A percentile compares a stretch with the other conserved stretches of the same genome.
phyloP scores from a whole-genome alignment of 1,284 basidiomycete genomes.

The Tilletia horrida region DNA sequence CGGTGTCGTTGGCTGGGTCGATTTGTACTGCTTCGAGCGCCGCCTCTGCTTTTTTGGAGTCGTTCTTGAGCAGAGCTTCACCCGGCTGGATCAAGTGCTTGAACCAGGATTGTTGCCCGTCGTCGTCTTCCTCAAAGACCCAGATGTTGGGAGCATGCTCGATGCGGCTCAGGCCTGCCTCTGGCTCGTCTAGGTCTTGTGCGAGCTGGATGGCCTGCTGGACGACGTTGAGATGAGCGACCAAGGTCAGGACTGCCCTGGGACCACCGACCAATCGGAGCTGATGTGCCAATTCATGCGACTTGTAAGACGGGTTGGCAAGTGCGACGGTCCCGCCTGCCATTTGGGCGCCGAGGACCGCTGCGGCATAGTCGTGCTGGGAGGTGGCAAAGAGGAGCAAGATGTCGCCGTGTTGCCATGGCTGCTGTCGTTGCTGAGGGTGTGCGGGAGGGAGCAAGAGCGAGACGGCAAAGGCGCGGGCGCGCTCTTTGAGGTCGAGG shows the following conservation, averaged over 20 bases:
- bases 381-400: constrained; percentile 41
- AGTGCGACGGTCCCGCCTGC: constrained; percentile 46
- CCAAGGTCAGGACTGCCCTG: constrained; percentile 34
- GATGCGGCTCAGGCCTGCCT: constrained; percentile 20
- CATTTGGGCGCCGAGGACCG: constrained; percentile 44
- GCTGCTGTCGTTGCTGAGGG: constrained; percentile 29
- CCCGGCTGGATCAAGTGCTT: constrained; percentile 32
- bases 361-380: constrained; percentile 49
- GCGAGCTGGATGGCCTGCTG: constrained; percentile 32
- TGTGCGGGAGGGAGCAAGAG: constrained; percentile 32
- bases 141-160: constrained; percentile 29
- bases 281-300: constrained; percentile 42
- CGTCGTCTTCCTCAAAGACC: constrained; percentile 43
- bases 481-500: constrained; percentile 33
- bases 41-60: constrained; percentile 17
- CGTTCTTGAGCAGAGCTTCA: constrained; percentile 24
- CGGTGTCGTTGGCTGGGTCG: constrained; percentile 34
- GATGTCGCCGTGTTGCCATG: constrained; percentile 42
- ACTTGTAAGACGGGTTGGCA: constrained; percentile 51
- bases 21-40: constrained; percentile 30
- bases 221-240: constrained; percentile 26
- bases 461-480: constrained; percentile 37
- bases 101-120: constrained; percentile 25
- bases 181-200: constrained; percentile 24
- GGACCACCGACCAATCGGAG: constrained; percentile 24